Evolutionary conservation across 768 basidiomycete genomes (phyloP), one percentile per base, ranked within the genome.

Genomic region (Lactifluus echinatus): DNA sequence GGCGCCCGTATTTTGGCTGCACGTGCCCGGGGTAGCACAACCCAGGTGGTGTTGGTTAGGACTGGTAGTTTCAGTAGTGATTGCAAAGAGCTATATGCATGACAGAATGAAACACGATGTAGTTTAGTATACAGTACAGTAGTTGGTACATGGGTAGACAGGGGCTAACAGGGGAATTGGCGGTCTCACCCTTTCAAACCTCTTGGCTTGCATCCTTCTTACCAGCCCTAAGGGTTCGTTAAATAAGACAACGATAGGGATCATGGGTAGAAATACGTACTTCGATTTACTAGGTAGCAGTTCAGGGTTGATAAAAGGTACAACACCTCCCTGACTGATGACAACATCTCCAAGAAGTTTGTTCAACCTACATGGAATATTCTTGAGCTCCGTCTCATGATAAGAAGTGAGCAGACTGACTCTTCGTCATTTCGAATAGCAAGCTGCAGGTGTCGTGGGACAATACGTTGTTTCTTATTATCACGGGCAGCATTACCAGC

Each of bases 401-500:
- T 24, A 21, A 19, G 6, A 33, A 31, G 31, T 10, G 8, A n/a
- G n/a, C n/a, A n/a, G n/a, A 49, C 54, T 21, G 19, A 55, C 54
- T 55, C 54, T 10, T 55, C 90, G 57, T 91, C 89, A 69, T 94
- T 91, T 48, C 93, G 83, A 73, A 95, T 92, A 61, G 92, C 93
- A 62, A 94, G 82, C 71, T 95, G 93, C 45, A 94, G 74, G 73
- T 95, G 93, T 72, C 93, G 86, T 49, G 93, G 93, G 31, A 93
- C 89, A 69, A 94, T 94, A 81, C 93, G 91, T 64, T 90, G 87
- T 76, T 93, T 89, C 78, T 90, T 91, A 78, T 91, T 91, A 74
- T 87, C 89, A 55, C 89, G 85, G 33, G 89, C 88, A 49, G 89
- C 88, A 58, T 89, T 88, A 44, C 92, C 92, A 60, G 92, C 92